A percentile compares a stretch with the other conserved stretches of the same genome.
Conservation (phyloP, 768 basidiomycete species). For the Pholiota molesta region DNA sequence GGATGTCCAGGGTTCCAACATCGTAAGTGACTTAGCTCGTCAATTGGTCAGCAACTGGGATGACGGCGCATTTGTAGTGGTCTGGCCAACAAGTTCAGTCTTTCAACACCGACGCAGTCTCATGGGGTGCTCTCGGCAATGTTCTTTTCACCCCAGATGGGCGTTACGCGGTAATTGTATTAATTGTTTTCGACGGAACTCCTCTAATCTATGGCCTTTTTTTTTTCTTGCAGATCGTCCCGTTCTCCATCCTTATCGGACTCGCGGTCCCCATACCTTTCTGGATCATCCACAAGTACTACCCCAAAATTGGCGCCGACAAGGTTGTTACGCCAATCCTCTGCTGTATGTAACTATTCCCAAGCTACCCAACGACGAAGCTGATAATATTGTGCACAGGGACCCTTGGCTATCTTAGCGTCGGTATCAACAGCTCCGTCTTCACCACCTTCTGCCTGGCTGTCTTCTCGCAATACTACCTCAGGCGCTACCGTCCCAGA, state of each 20-base stretch:
- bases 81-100: constrained; percentile 45
- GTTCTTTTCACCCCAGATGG: constrained; percentile 47
- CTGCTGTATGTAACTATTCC: constrained; percentile 27
- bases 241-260: constrained; percentile 50
- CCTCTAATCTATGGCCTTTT: neutral
- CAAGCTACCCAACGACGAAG: neutral
- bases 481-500: constrained; percentile 42
- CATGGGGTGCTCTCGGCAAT: constrained; percentile 61
- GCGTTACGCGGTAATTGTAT: constrained; percentile 37
- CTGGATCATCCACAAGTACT: constrained; percentile 51
- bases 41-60: neutral
- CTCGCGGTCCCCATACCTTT: constrained; percentile 58
- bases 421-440: constrained; percentile 61
- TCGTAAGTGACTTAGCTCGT: constrained; percentile 40
- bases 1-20: constrained; percentile 53
- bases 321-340: constrained; percentile 54
- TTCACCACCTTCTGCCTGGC: constrained; percentile 47
- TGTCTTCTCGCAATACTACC: constrained; percentile 51
- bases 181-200: neutral
- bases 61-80: constrained; percentile 36
- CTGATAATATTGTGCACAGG: neutral
- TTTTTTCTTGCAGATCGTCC: constrained; percentile 33
- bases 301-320: constrained; percentile 49
- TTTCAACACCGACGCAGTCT: constrained; percentile 51
- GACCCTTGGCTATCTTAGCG: constrained; percentile 51